Evolutionary conservation across 2,329 filamentous ascomycete species (phyloP), one percentile per base, ranked within the genome.

Genomic region (Samsoniella hepiali): DNA sequence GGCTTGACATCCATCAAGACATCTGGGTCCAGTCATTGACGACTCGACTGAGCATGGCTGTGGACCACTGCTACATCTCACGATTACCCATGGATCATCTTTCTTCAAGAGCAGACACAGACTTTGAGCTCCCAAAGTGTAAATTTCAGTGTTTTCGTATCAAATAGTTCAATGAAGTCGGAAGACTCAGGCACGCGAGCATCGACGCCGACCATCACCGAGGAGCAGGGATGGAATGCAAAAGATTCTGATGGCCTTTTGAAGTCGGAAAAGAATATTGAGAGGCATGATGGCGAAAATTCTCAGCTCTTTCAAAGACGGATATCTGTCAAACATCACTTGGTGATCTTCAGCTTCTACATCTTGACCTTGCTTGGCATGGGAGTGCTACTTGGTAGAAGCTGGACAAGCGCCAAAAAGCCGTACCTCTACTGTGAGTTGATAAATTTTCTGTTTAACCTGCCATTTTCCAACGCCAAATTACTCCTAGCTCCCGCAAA

Each of bases 271-370:
- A 36, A 34, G 10, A 36, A 17, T 6, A 15, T 11, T 9, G 29
- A 49, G 3, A 31, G 22, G 7, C 3, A 38, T 6, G 9, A 45
- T 34, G 36, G 15, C 2, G 32, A 40, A 13, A 13, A 34, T 1
- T 3, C 36, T 8, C 3, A 13, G 11, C 29, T 54, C 17, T 34
- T 53, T 15, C 59, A 55, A 9, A 27, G 11, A 29, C 29, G 15
- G 5, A 29, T 55, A 4, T n/a, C 50, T 8, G 22, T 47, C 38
- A 45, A 45, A 31, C 6, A 47, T 15, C 62, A 63, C 27, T 15
- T 58, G 42, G 47, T 15, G 5, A 59, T 63, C 8, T 63, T 63
- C 32, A 36, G 47, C 62, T 58, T 63, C 15, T 63, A 59, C 22
- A 22, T 58, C 27, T 32, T 51, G 29, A 59, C 54, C 1, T 15